Conservation (phyloP, 2,329 filamentous ascomycete genomes). For the Microdochium paspali region DNA sequence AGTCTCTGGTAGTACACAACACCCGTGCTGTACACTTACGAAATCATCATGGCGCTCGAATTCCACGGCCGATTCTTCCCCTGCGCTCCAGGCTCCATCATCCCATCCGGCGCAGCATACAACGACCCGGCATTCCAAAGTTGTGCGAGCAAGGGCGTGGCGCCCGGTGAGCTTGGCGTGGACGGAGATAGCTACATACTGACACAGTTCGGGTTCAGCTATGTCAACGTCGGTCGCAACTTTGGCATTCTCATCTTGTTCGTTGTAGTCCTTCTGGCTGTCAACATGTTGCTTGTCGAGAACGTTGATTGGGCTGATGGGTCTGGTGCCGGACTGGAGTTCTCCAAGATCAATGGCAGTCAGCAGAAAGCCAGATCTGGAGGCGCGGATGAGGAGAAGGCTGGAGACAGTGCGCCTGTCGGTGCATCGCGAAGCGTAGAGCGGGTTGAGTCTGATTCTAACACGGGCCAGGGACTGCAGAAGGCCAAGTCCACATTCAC, state of each 20-base stretch:
- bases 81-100: conserved; percentile 34
- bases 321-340: conserved; percentile 61
- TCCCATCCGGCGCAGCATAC: conserved; percentile 26
- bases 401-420: conserved; percentile 13
- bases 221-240: conserved; percentile 61
- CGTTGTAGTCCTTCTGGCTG: conserved; percentile 59
- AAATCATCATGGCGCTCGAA: conserved; percentile 65
- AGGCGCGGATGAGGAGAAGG: conserved; percentile 46
- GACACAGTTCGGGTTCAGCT: conserved; percentile 42
- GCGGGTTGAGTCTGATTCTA: conserved; percentile 10
- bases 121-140: conserved; percentile 25
- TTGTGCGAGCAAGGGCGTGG: conserved; percentile 45
- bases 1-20: background rate
- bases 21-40: conserved; percentile 65
- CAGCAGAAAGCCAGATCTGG: conserved; percentile 33
- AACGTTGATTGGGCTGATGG: conserved; percentile 49
- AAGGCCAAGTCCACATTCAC: conserved; percentile 59
- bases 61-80: conserved; percentile 48
- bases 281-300: conserved; percentile 65
- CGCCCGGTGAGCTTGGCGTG: conserved; percentile 35
- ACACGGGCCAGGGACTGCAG: conserved; percentile 34
- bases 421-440: conserved; percentile 5
- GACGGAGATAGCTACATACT: conserved; percentile 45
- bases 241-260: conserved; percentile 73
- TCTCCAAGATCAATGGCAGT: conserved; percentile 57